Percentiles rank a stretch among this genome's conserved stretches.
Conservation (phyloP, 78 protist species). For the Dictyostelium purpureum region DNA sequence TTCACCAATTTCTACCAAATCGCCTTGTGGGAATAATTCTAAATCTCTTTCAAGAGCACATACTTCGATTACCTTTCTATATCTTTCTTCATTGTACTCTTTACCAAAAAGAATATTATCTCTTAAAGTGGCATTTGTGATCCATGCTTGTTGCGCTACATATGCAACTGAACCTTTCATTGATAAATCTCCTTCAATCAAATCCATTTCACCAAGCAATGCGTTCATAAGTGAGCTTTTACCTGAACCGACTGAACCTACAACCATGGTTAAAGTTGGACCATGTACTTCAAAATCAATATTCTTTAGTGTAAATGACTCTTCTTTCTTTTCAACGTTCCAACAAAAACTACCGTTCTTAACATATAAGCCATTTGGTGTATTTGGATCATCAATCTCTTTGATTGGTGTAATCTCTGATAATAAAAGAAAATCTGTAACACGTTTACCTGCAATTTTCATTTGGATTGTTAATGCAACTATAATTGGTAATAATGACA, state of each 20-base stretch:
- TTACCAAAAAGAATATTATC: conserved; percentile 97
- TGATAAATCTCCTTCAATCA: neutral
- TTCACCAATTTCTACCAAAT: conserved; percentile 97
- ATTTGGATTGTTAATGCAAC: conserved; percentile 54
- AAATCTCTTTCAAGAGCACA: conserved; percentile 87
- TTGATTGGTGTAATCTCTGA: neutral
- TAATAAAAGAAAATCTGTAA: conserved; percentile 50
- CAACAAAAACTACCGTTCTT: conserved; percentile 4
- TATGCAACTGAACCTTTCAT: conserved; percentile 32
- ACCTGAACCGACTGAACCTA: conserved; percentile 93
- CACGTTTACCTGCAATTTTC: conserved; percentile 75
- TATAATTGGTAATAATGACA: conserved; percentile 80
- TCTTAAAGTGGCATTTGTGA: conserved; percentile 88
- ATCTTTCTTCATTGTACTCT: conserved; percentile 72
- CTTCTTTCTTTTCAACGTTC: conserved; percentile 15
- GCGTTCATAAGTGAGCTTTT: conserved; percentile 84
- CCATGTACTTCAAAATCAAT: conserved; percentile 28
- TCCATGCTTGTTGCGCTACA: conserved; percentile 96
- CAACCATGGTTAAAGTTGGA: conserved; percentile 74
- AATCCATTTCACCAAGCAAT: conserved; percentile 65
- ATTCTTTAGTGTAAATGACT: neutral
- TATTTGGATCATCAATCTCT: neutral
- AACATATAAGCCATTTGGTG: conserved; percentile 25
- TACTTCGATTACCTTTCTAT: conserved; percentile 75
- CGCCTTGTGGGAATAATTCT: conserved; percentile 74